Percentiles rank a stretch among this genome's conserved stretches.
Conservation (phyloP, 495 filamentous ascomycete genomes). For the Neurospora sublineolata region DNA sequence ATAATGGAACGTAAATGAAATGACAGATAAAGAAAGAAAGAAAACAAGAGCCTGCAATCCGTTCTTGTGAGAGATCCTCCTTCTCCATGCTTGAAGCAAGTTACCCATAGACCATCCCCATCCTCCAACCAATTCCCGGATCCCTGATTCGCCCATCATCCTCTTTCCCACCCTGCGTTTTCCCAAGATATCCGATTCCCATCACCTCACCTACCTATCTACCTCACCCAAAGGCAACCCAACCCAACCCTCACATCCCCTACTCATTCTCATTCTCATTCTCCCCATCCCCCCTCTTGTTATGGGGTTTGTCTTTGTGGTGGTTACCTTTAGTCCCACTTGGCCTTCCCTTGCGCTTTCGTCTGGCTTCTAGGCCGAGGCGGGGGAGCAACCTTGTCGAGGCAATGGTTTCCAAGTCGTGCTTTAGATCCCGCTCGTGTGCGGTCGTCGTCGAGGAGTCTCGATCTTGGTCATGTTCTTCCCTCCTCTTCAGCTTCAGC, state of each 20-base stretch:
- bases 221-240: not conserved
- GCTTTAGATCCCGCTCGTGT: not conserved
- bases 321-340: not conserved
- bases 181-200: too few species aligned
- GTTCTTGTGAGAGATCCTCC: not conserved
- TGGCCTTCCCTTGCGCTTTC: not conserved
- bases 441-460: not conserved
- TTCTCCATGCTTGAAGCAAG: not conserved
- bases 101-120: too few species aligned
- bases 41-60: not conserved
- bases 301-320: not conserved
- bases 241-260: not conserved
- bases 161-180: too few species aligned
- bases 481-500: not conserved
- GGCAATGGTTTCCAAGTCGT: not conserved
- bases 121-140: too few species aligned
- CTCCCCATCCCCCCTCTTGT: not conserved
- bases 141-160: too few species aligned
- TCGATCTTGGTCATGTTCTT: not conserved
- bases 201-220: not conserved
- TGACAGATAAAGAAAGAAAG: not conserved
- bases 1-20: not conserved
- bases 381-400: not conserved
- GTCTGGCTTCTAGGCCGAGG: not conserved
- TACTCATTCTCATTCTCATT: not conserved